These are phyloP conservation scores for Talaromyces albobiverticillius DNA, from an alignment of 2,329 filamentous ascomycete genomes.

Conservation along the genomic window DNA sequence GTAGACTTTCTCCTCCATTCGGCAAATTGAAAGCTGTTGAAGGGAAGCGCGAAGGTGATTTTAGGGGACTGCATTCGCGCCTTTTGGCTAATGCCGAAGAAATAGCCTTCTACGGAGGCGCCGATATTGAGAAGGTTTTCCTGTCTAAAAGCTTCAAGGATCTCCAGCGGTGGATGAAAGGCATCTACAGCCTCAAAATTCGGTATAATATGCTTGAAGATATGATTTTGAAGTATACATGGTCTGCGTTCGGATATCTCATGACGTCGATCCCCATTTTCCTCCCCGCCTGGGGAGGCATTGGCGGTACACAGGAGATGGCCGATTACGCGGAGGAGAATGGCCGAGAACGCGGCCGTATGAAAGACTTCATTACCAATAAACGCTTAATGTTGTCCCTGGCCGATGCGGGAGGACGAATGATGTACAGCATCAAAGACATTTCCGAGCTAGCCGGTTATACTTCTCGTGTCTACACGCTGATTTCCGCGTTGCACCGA, in stretches of 20 bases:
- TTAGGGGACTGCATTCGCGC: slow-evolving; percentile 83
- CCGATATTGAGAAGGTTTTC: slow-evolving; percentile 91
- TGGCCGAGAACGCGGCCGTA: slow-evolving; percentile 72
- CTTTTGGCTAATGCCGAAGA: slow-evolving; percentile 97
- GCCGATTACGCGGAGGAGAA: slow-evolving; percentile 34
- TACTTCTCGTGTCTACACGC: slow-evolving; percentile 90
- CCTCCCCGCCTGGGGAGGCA: slow-evolving; percentile 86
- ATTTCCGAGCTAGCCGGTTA: slow-evolving; percentile 93
- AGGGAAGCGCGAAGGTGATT: slow-evolving; percentile 91
- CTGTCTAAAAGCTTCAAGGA: slow-evolving; percentile 90
- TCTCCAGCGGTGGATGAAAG: slow-evolving; percentile 94
- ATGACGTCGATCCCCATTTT: slow-evolving; percentile 92
- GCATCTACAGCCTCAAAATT: slow-evolving; percentile 96
- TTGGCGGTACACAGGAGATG: slow-evolving; percentile 70
- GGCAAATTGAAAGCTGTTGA: slow-evolving; percentile 96
- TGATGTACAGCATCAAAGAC: slow-evolving; percentile 99
- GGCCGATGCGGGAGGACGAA: slow-evolving; percentile 89
- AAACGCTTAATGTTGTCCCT: slow-evolving; percentile 97
- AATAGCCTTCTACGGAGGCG: slow-evolving; percentile 94
- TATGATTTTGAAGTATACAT: slow-evolving; percentile 96
- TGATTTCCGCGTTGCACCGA: slow-evolving; percentile 91
- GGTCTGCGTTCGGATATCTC: slow-evolving; percentile 96
- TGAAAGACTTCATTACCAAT: slow-evolving; percentile 99
- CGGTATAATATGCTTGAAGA: slow-evolving; percentile 98
- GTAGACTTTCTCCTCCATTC: slow-evolving; percentile 88